Evolutionary conservation across 805 yeast genomes (phyloP).

Genomic region (Metschnikowia lachancei): DNA sequence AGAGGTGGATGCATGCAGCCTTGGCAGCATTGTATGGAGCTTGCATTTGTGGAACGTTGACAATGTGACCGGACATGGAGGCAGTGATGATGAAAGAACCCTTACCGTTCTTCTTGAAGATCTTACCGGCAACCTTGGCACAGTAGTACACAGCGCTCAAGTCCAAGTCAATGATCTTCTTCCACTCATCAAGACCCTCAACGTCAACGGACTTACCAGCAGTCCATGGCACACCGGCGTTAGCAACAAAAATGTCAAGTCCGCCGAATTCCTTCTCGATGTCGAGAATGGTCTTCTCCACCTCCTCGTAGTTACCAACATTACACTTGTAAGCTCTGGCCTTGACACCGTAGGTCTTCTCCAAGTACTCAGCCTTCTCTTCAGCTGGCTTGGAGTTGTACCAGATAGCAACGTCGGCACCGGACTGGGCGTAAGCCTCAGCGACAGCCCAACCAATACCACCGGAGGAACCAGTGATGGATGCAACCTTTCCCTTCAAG

Average conservation of each 20-base stretch:
- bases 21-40: slow-evolving; percentile 49
- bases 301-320: slow-evolving; percentile 48
- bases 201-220: slow-evolving; percentile 36
- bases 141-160: slow-evolving; percentile 44
- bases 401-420: slow-evolving; percentile 77
- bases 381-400: slow-evolving; percentile 60
- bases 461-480: slow-evolving; percentile 80
- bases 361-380: slow-evolving; percentile 46
- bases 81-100: slow-evolving; percentile 47
- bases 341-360: slow-evolving; percentile 53
- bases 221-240: slow-evolving; percentile 89
- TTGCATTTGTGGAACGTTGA: slow-evolving; percentile 44
- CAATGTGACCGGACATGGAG: slow-evolving; percentile 49
- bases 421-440: slow-evolving; percentile 81
- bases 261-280: slow-evolving; percentile 70
- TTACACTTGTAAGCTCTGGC: slow-evolving; percentile 66
- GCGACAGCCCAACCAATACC: slow-evolving; percentile 85
- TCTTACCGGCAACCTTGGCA: slow-evolving; percentile 41
- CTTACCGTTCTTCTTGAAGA: slow-evolving; percentile 38
- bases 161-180: slow-evolving; percentile 39
- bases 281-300: slow-evolving; percentile 47
- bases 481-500: slow-evolving; percentile 77
- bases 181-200: slow-evolving; percentile 35
- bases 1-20: slow-evolving; percentile 44
- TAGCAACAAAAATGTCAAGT: slow-evolving; percentile 82